Evolutionary conservation across 2,329 filamentous ascomycete genomes (phyloP).

Genomic region (Stachybotrys echinatus): DNA sequence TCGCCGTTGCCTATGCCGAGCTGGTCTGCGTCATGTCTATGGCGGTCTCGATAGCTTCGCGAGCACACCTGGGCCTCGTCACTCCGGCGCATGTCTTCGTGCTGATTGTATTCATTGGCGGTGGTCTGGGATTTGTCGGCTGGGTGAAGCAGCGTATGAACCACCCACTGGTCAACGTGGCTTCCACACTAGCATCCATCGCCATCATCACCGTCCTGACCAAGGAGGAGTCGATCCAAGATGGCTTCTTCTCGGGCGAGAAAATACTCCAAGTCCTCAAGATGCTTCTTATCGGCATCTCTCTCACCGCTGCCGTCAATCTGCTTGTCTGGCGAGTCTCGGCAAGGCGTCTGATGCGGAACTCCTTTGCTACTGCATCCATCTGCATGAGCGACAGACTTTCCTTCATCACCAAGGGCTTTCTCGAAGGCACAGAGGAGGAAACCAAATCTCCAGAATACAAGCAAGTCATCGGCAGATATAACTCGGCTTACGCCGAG

Average conservation of each 20-base stretch:
- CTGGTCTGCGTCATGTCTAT: conserved; percentile 78
- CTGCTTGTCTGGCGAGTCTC: conserved; percentile 73
- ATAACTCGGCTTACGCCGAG: conserved; percentile 61
- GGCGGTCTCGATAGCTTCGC: conserved; percentile 79
- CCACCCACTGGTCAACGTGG: conserved; percentile 76
- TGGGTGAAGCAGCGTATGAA: conserved; percentile 80
- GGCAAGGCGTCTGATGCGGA: conserved; percentile 66
- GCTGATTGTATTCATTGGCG: conserved; percentile 77
- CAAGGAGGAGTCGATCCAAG: conserved; percentile 84
- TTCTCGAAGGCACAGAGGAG: conserved; percentile 75
- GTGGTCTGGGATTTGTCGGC: conserved; percentile 79
- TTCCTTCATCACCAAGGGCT: conserved; percentile 74
- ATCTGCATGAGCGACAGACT: conserved; percentile 76
- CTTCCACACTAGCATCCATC: conserved; percentile 79
- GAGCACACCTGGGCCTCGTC: conserved; percentile 58
- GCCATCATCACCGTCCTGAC: conserved; percentile 87
- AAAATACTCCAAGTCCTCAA: conserved; percentile 80
- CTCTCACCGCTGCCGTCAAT: conserved; percentile 67
- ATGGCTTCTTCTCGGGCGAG: conserved; percentile 71
- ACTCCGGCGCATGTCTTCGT: conserved; percentile 73
- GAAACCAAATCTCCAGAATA: conserved; percentile 67
- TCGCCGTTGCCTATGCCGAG: conserved; percentile 67
- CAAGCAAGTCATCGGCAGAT: conserved; percentile 53
- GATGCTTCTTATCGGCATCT: conserved; percentile 75
- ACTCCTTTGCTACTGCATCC: conserved; percentile 67